These are phyloP conservation scores for Orbilia oligospora DNA, from an alignment of 2,329 filamentous ascomycete species.

Conservation along the genomic window DNA sequence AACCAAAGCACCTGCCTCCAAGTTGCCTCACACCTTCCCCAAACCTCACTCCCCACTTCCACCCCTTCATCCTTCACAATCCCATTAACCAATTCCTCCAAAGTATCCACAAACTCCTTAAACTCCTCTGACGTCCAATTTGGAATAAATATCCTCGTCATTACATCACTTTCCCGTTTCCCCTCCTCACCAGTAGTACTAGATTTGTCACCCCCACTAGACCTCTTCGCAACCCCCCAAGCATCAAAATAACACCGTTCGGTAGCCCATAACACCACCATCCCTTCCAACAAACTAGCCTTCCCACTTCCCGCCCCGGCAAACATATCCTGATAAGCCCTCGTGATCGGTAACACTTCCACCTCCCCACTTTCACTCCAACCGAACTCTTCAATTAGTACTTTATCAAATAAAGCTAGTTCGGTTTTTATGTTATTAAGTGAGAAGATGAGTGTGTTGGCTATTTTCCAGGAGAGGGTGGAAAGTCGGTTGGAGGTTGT, in stretches of 20 bases:
- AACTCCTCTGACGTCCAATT: conserved; percentile 38
- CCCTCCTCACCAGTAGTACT: conserved; percentile 21
- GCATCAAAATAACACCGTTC: conserved; percentile 44
- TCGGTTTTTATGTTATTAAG: conserved; percentile 29
- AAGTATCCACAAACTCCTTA: conserved; percentile 32
- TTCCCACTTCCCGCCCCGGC: conserved; percentile 17
- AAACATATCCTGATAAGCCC: conserved; percentile 38
- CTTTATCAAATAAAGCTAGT: conserved; percentile 24
- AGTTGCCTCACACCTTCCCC: conserved; percentile 64
- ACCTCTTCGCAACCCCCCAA: conserved; percentile 36
- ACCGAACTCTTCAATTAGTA: conserved; percentile 27
- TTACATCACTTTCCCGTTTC: conserved; percentile 64
- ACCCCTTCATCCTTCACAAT: conserved; percentile 39
- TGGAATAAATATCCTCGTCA: conserved; percentile 65
- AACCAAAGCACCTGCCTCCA: conserved; percentile 69
- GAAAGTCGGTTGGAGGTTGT: conserved; percentile 1
- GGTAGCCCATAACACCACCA: conserved; percentile 43
- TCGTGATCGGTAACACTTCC: conserved; percentile 26
- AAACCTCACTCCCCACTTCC: conserved; percentile 23
- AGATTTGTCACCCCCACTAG: not conserved
- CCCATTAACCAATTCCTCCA: conserved; percentile 33
- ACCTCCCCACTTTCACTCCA: not conserved
- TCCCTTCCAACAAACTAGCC: conserved; percentile 34
- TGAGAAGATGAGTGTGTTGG: conserved; percentile 27
- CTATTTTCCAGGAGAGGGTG: conserved; percentile 22